Percentiles rank a stretch among this genome's conserved stretches.
Evolutionary conservation across 1,139 yeast genomes (phyloP).

Genomic region (Blastobotrys illinoisensis): DNA sequence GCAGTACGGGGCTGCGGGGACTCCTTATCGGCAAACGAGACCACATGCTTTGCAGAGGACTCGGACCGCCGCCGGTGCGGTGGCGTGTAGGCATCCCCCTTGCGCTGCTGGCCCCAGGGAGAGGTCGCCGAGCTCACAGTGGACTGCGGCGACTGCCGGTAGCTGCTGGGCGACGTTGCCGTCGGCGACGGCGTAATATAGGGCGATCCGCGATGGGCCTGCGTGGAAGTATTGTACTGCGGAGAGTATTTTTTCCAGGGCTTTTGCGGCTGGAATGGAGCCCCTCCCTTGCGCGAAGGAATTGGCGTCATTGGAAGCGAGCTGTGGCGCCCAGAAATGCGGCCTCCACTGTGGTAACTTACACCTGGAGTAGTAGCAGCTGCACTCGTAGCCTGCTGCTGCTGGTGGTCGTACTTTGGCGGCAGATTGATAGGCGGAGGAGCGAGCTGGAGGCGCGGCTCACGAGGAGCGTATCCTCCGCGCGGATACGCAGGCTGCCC

Average conservation of each 20-base stretch:
- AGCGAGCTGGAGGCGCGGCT: neutral
- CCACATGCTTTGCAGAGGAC: neutral
- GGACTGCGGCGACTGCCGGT: slow-evolving; percentile 9
- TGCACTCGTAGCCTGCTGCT: neutral
- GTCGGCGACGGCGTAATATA: slow-evolving; percentile 4
- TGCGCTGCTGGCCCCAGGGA: neutral
- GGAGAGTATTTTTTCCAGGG: neutral
- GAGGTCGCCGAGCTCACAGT: slow-evolving; percentile 6
- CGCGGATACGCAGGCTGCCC: neutral
- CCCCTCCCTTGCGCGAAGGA: slow-evolving; percentile 5
- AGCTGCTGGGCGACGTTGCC: slow-evolving; percentile 1
- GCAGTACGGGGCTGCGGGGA: neutral
- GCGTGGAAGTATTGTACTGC: slow-evolving; percentile 4
- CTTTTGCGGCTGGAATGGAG: neutral
- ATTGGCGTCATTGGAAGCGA: slow-evolving; percentile 12
- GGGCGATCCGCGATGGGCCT: slow-evolving; percentile 9
- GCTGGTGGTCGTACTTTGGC: slow-evolving; percentile 5
- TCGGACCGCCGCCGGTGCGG: neutral
- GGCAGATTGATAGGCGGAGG: slow-evolving; percentile 23
- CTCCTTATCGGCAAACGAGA: neutral
- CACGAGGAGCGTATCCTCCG: neutral
- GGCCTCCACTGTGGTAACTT: neutral
- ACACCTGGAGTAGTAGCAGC: neutral
- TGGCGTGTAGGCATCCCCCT: neutral
- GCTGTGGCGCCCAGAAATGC: slow-evolving; percentile 8